phyloP scores from a whole-genome alignment of 306 rosid species.

The Acacia confusa region DNA sequence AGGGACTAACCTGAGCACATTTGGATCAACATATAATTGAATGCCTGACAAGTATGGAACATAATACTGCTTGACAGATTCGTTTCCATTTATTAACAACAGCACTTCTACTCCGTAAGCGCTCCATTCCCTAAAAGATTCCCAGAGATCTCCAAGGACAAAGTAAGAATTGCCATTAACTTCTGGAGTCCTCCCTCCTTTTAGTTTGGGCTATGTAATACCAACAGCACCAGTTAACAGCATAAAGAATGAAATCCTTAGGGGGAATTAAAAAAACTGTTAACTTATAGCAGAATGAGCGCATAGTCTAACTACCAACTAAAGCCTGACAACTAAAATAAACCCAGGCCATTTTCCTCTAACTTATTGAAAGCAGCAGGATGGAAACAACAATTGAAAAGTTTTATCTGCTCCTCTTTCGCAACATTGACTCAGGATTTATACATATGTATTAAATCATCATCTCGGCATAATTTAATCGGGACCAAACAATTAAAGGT shows the following conservation, averaged over 20 bases:
- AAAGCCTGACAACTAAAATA: background rate
- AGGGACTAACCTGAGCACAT: conserved; percentile 37
- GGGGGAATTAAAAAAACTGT: background rate
- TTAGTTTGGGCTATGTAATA: conserved; percentile 30
- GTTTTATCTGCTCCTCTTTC: background rate
- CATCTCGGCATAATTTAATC: background rate
- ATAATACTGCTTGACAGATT: conserved; percentile 44
- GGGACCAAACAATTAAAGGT: background rate
- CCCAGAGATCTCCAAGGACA: conserved; percentile 56
- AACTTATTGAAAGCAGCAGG: background rate
- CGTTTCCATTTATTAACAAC: conserved; percentile 32
- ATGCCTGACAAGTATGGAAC: conserved; percentile 60
- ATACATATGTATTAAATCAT: background rate
- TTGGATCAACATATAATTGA: conserved; percentile 45
- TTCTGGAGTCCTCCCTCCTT: conserved; percentile 28
- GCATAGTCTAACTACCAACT: background rate
- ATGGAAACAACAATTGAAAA: background rate
- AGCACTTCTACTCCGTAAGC: conserved; percentile 64
- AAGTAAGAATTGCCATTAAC: conserved; percentile 32
- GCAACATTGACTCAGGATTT: background rate
- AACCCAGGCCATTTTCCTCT: background rate
- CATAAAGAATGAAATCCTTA: conserved; percentile 1
- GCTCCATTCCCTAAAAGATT: conserved; percentile 53
- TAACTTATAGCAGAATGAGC: background rate
- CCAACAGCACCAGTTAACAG: conserved; percentile 28